Evolutionary conservation across 306 rosid species (phyloP), one percentile per base, ranked within the genome.

Genomic region (Biancaea sappan): DNA sequence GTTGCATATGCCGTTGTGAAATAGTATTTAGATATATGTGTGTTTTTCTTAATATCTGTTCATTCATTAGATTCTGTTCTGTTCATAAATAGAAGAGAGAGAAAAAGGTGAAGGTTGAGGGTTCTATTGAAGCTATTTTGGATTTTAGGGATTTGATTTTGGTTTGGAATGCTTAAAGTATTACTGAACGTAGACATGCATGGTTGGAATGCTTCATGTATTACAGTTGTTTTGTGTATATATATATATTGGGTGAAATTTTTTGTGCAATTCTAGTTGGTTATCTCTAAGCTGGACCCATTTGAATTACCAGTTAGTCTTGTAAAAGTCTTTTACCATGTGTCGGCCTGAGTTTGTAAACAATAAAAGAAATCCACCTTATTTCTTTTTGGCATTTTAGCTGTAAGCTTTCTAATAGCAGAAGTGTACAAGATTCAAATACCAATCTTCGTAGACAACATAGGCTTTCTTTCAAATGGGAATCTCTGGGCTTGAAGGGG

Each of bases 41-140:
- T n/a, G 31, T 31, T 58, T 54, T 35, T 44, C 28, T 72, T 35
- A 32, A 3, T 46, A 16, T 72, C 25, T 40, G 38, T 66, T 71
- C 64, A 31, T 68, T 66, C 62, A 59, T 56, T 15, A 8, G 21
- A 25, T 72, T 19, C 61, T 60, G 35, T 69, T 74, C 26, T 43
- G 47, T 29, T 15, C 43, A 34, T 57, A 32, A 10, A 5, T 21
- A 5, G 16, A 31, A n/a, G 62, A 62, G 66, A n/a, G n/a, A 63
- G 35, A 63, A 53, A 38, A 62, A 71, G n/a, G 26, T 52, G 16
- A 63, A 40, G 13, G 3, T 41, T 21, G 51, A 71, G 67, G 51
- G n/a, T 28, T 46, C 24, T 29, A 28, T 79, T 22, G 66, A 60
- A 9, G 21, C 22, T 62, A 69, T 38, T 58, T 56, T 37, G 21